phyloP scores from a whole-genome alignment of 768 basidiomycete species.

The Coprinopsis sp. region DNA sequence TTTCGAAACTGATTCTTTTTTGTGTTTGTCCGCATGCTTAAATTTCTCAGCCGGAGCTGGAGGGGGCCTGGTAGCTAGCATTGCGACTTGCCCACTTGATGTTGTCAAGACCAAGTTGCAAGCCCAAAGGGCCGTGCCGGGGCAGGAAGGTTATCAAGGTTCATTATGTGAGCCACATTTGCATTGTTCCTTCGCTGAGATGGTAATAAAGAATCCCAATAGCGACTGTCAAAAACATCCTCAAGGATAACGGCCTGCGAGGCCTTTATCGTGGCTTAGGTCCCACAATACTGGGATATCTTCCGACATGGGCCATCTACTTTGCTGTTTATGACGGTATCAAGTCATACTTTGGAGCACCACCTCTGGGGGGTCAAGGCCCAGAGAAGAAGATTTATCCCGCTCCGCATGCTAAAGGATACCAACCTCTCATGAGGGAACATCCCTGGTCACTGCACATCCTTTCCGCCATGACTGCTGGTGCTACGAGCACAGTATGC shows the following conservation, averaged over 20 bases:
- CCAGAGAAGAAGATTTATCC: conserved; percentile 57
- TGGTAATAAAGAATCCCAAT: neutral
- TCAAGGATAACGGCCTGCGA: conserved; percentile 68
- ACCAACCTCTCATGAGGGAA: conserved; percentile 74
- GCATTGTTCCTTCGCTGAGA: neutral
- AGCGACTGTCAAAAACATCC: conserved; percentile 39
- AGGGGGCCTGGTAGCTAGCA: conserved; percentile 86
- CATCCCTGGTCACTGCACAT: conserved; percentile 88
- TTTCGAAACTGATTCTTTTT: neutral
- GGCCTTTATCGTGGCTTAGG: conserved; percentile 97
- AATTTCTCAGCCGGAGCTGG: conserved; percentile 90
- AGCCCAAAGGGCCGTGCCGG: conserved; percentile 75
- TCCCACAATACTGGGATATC: conserved; percentile 92
- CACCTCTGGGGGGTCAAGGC: conserved; percentile 38
- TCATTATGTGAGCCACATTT: conserved; percentile 53
- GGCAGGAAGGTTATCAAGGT: conserved; percentile 72
- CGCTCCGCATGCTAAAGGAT: conserved; percentile 80
- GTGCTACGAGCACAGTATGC: conserved; percentile 86
- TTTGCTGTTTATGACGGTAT: conserved; percentile 97
- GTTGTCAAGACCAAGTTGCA: conserved; percentile 97
- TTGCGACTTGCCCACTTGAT: conserved; percentile 96
- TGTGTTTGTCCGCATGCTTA: no score
- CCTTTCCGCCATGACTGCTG: conserved; percentile 92
- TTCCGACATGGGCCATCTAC: conserved; percentile 99
- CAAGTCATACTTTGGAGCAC: conserved; percentile 76